Evolutionary conservation across 768 basidiomycete species (phyloP).

Genomic region (Auriscalpium microsporum): DNA sequence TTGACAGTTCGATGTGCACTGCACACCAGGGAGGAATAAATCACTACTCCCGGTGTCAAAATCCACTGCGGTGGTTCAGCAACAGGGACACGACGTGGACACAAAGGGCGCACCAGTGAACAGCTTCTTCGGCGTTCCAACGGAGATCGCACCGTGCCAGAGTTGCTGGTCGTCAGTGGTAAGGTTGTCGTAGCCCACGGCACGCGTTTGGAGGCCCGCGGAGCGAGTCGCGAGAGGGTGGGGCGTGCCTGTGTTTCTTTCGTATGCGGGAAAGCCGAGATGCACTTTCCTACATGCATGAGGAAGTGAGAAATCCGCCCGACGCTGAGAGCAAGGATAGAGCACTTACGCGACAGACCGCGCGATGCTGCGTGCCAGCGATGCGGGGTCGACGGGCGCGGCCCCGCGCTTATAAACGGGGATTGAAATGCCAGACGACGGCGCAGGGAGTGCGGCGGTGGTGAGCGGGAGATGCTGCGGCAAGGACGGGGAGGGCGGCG

Average conservation of each 20-base stretch:
- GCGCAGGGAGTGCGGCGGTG: not conserved
- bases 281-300: slow-evolving; percentile 32
- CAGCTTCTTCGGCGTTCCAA: slow-evolving; percentile 38
- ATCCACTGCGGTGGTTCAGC: slow-evolving; percentile 27
- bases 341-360: not conserved
- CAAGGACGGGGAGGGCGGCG: not conserved
- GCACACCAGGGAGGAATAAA: slow-evolving; percentile 26
- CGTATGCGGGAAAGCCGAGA: slow-evolving; percentile 34
- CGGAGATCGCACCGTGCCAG: slow-evolving; percentile 37
- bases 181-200: slow-evolving; percentile 24
- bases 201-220: slow-evolving; percentile 15
- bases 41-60: slow-evolving; percentile 33
- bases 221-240: slow-evolving; percentile 24
- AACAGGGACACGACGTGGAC: not conserved
- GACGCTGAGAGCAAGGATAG: not conserved
- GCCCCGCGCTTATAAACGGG: not conserved
- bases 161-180: slow-evolving; percentile 29
- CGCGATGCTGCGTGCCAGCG: not conserved
- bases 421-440: not conserved
- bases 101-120: slow-evolving; percentile 29
- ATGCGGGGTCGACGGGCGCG: not conserved
- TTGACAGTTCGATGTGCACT: slow-evolving; percentile 23
- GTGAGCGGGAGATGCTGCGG: not conserved
- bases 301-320: not conserved
- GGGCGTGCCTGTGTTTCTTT: slow-evolving; percentile 34